Conservation (phyloP, 2,329 filamentous ascomycete genomes). For the Tolypocladium guangdongense region DNA sequence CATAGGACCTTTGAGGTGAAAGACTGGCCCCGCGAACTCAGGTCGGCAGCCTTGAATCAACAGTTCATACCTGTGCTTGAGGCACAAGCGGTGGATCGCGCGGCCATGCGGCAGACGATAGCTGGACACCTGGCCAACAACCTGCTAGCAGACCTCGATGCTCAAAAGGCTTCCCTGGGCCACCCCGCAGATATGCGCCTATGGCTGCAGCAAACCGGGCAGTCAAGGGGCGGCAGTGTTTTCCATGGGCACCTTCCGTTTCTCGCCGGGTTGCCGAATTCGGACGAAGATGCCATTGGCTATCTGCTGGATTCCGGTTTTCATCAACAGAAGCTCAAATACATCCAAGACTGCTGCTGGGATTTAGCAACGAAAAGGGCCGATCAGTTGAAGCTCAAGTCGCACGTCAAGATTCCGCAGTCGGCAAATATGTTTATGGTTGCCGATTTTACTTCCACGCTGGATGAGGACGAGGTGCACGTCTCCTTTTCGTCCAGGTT, state of each 20-base stretch:
- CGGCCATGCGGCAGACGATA: slow-evolving; percentile 35
- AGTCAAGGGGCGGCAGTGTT: slow-evolving; percentile 24
- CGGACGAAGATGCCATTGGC: slow-evolving; percentile 38
- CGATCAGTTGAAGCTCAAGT: slow-evolving; percentile 37
- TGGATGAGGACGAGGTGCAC: slow-evolving; percentile 57
- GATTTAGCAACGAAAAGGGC: slow-evolving; percentile 40
- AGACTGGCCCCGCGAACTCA: slow-evolving; percentile 19
- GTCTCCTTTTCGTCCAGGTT: slow-evolving; percentile 60
- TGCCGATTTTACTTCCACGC: slow-evolving; percentile 49
- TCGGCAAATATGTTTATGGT: slow-evolving; percentile 58
- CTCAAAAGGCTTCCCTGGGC: slow-evolving; percentile 38
- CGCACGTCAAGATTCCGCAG: slow-evolving; percentile 49
- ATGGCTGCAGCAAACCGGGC: slow-evolving; percentile 38
- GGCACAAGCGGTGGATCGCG: slow-evolving; percentile 39
- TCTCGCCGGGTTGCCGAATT: slow-evolving; percentile 37
- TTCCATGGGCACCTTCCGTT: slow-evolving; percentile 29
- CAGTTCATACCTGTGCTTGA: slow-evolving; percentile 60
- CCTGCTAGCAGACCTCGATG: slow-evolving; percentile 39
- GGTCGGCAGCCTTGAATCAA: slow-evolving; percentile 47
- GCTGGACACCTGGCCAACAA: slow-evolving; percentile 35
- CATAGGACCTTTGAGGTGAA: slow-evolving; percentile 58
- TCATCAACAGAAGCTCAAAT: slow-evolving; percentile 32
- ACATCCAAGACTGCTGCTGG: slow-evolving; percentile 36
- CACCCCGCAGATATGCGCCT: slow-evolving; percentile 37
- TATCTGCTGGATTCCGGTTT: slow-evolving; percentile 53